phyloP scores from a whole-genome alignment of 2,329 filamentous ascomycete genomes.

The Penicillium paneum region DNA sequence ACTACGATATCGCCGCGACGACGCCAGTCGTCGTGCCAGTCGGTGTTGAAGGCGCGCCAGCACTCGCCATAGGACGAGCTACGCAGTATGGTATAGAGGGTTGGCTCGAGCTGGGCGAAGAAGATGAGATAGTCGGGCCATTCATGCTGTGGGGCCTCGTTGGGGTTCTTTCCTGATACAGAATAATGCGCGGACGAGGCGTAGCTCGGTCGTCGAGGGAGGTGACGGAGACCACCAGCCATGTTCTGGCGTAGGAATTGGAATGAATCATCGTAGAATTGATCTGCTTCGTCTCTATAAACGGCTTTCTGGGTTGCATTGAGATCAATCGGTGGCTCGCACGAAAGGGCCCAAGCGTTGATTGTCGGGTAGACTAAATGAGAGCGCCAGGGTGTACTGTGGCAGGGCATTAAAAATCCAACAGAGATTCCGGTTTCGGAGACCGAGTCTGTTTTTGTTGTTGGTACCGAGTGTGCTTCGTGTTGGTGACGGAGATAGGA shows the following conservation, averaged over 20 bases:
- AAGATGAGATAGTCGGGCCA: constrained; percentile 53
- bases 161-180: not conserved
- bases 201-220: constrained; percentile 37
- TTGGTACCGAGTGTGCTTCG: constrained; percentile 51
- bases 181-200: constrained; percentile 1
- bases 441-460: constrained; percentile 25
- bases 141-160: constrained; percentile 23
- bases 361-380: constrained; percentile 75
- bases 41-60: constrained; percentile 59
- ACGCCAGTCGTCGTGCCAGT: constrained; percentile 62
- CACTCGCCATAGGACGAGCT: constrained; percentile 55
- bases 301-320: constrained; percentile 55
- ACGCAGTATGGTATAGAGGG: constrained; percentile 44
- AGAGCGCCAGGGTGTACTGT: constrained; percentile 91
- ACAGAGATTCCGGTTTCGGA: constrained; percentile 48
- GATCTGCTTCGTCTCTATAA: constrained; percentile 87
- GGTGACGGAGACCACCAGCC: constrained; percentile 36
- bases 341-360: constrained; percentile 78
- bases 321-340: constrained; percentile 79
- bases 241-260: constrained; percentile 59
- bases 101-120: constrained; percentile 57
- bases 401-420: constrained; percentile 91
- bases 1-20: constrained; percentile 61
- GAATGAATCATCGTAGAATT: constrained; percentile 71
- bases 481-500: constrained; percentile 72